Evolutionary conservation across 2,329 filamentous ascomycete genomes (phyloP), one percentile per base, ranked within the genome.

Genomic region (Diaporthe capsici): DNA sequence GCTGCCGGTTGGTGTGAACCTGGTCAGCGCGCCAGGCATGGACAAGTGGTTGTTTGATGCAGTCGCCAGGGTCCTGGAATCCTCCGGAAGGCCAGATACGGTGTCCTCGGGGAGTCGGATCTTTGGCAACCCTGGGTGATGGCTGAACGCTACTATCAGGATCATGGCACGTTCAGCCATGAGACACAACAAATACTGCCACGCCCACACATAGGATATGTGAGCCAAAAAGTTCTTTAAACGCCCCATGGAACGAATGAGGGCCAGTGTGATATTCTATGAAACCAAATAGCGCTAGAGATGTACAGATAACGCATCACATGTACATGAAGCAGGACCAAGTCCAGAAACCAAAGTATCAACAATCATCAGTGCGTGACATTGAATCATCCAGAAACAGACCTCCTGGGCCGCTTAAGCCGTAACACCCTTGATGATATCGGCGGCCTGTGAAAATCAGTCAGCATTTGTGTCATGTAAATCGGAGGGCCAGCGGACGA

Each of bases 1-100:
- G 15, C 78, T 78, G 2, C 80, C 83, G 3, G 75, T 85, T 22
- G 44, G 20, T 31, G 28, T 72, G 28, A 42, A 42, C 22, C 17
- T 65, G 28, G 42, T 65, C 7, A 34, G 58, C 9, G n/a, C 58
- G 3, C 57, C 58, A 5, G 47, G 31, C 22, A 51, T 60, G 44
- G 58, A 55, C 17, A 44, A 28, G n/a, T 55, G 71, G 71, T 20
- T 55, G 10, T 28, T 73, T 20, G 42, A 65, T 10, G 37, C 17
- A 8, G 34, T 63, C 17, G n/a, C 9, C 9, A 28, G 0, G 44
- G 37, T 72, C 3, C 44, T 72, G n/a, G 15, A 44, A 7, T 15
- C 12, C n/a, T 28, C 51, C 0, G 51, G n/a, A 25, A 1, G 51
- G 51, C 12, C n/a, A 2, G 51, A 55, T 3, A 28, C 12, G 6